Percentiles rank a stretch among this genome's conserved stretches.
phyloP scores from a whole-genome alignment of 2,329 filamentous ascomycete genomes.

The Plectosphaerella plurivora region DNA sequence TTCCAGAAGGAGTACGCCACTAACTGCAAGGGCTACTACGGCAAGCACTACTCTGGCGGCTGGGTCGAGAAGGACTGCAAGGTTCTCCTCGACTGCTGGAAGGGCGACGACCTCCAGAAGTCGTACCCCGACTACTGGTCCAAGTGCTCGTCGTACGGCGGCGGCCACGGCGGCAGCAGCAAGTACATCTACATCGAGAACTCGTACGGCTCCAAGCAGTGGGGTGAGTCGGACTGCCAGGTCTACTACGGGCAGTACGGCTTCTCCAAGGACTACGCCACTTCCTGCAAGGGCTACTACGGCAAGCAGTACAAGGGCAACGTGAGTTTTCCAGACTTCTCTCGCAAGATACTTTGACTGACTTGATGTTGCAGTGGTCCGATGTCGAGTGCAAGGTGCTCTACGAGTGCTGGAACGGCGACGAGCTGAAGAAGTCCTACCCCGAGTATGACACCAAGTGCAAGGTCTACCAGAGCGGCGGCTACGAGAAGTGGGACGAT shows the following conservation, averaged over 20 bases:
- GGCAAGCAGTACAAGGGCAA: background rate
- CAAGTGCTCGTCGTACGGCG: too few species aligned
- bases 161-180: too few species aligned
- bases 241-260: background rate
- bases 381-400: background rate
- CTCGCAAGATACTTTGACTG: too few species aligned
- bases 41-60: too few species aligned
- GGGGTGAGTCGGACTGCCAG: background rate
- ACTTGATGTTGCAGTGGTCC: background rate
- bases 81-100: too few species aligned
- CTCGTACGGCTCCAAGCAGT: too few species aligned
- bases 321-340: too few species aligned
- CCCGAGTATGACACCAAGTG: background rate
- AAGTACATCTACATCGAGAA: background rate
- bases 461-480: background rate
- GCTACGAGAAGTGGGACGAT: background rate
- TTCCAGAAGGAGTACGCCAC: too few species aligned
- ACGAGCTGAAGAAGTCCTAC: background rate
- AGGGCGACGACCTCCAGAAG: too few species aligned
- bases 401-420: background rate
- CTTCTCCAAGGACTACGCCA: background rate
- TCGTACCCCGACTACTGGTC: too few species aligned
- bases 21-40: too few species aligned
- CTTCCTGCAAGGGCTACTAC: background rate
- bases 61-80: too few species aligned